phyloP scores from a whole-genome alignment of 805 yeast species.

The Yamadazyma laniorum region DNA sequence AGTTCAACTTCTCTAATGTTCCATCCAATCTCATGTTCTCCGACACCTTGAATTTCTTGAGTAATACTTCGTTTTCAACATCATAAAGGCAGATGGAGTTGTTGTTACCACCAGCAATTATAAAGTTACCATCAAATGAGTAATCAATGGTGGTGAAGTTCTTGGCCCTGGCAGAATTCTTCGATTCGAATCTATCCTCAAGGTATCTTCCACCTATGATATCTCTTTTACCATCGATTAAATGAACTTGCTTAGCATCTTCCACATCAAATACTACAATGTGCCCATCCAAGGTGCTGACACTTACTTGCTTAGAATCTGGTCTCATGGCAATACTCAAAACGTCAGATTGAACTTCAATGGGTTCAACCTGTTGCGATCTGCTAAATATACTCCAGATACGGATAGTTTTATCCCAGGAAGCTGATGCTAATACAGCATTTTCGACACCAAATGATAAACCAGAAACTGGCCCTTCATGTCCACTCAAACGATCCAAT shows the following conservation, averaged over 20 bases:
- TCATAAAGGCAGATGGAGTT: conserved; percentile 91
- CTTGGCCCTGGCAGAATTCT: conserved; percentile 80
- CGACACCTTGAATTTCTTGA: conserved; percentile 81
- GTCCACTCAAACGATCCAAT: conserved; percentile 85
- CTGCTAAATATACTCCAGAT: conserved; percentile 92
- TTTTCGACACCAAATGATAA: conserved; percentile 81
- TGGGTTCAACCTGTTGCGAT: conserved; percentile 84
- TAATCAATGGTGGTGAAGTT: conserved; percentile 78
- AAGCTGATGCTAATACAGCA: conserved; percentile 77
- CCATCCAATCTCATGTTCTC: conserved; percentile 90
- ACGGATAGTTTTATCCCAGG: conserved; percentile 95
- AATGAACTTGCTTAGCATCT: conserved; percentile 73
- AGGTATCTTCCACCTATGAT: conserved; percentile 81
- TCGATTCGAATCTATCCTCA: conserved; percentile 78
- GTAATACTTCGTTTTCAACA: conserved; percentile 78
- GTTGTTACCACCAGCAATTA: conserved; percentile 92
- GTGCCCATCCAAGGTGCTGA: conserved; percentile 85
- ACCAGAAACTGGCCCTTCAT: conserved; percentile 92
- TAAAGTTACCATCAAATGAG: conserved; percentile 83
- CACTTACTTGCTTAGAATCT: conserved; percentile 89
- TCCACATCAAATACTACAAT: conserved; percentile 81
- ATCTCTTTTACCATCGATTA: conserved; percentile 83
- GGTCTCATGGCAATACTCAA: conserved; percentile 82
- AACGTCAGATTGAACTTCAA: conserved; percentile 81
- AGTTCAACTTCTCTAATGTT: conserved; percentile 74